These are phyloP conservation scores for Juncus inflexus DNA, from an alignment of 176 grass and related monocot species.

Conservation along the genomic window DNA sequence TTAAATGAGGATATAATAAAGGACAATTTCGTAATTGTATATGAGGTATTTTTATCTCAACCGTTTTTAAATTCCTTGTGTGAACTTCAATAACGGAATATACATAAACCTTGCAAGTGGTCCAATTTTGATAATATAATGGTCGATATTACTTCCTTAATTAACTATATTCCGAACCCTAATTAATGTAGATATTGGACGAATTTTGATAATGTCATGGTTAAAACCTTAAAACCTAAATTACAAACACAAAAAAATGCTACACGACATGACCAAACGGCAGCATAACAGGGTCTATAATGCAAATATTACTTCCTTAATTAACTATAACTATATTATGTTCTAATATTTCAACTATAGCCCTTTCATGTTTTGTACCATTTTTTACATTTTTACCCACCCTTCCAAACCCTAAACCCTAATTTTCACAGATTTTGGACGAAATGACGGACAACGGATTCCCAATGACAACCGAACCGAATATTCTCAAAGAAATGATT, in stretches of 20 bases:
- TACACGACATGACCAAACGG: too few species aligned
- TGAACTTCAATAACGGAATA: too few species aligned
- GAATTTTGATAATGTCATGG: neutral
- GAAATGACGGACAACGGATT: constrained; percentile 98
- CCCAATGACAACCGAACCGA: constrained; percentile 92
- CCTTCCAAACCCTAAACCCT: neutral
- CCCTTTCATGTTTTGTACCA: neutral
- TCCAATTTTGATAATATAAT: too few species aligned
- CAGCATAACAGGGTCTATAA: too few species aligned
- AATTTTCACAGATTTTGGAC: constrained; percentile 70
- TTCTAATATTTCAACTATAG: constrained; percentile 17
- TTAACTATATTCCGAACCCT: too few species aligned
- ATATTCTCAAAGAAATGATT: constrained; percentile 83
- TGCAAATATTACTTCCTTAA: too few species aligned
- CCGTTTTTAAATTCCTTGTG: too few species aligned
- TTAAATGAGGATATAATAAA: constrained; percentile 88
- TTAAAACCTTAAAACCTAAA: neutral
- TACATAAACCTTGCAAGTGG: too few species aligned
- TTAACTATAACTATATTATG: neutral
- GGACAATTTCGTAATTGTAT: constrained; percentile 96
- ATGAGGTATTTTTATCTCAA: constrained; percentile 43
- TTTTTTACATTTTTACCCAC: too few species aligned
- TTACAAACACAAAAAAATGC: too few species aligned
- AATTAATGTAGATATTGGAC: too few species aligned
- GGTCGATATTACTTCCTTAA: too few species aligned